Conservation (phyloP, 148 eudicot genomes). For the Rhododendron ferrugineum region DNA sequence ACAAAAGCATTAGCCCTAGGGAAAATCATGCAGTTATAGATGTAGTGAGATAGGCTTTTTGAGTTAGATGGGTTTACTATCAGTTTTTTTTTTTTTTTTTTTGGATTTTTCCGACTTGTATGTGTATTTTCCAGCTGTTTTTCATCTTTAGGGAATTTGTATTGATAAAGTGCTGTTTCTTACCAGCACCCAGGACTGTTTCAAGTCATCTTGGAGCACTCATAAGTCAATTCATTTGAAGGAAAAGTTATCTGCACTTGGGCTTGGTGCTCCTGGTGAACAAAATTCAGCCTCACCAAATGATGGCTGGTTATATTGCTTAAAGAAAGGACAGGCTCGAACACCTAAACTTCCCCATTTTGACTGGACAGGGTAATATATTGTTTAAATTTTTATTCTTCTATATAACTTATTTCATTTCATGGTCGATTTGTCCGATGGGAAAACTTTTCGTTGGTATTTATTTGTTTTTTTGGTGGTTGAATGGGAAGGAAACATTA, state of each 20-base stretch:
- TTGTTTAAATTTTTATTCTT: background rate
- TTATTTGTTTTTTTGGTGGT: background rate
- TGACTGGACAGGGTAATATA: constrained; percentile 94
- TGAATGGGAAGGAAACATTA: background rate
- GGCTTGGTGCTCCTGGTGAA: constrained; percentile 36
- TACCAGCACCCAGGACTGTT: constrained; percentile 91
- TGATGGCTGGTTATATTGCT: constrained; percentile 87
- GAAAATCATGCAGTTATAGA: background rate
- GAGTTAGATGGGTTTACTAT: background rate
- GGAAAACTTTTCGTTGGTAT: background rate
- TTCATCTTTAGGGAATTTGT: background rate
- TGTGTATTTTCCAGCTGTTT: background rate
- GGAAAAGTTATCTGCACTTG: constrained; percentile 41
- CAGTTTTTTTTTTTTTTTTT: no score
- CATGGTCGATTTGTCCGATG: background rate
- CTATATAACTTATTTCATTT: background rate
- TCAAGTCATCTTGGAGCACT: constrained; percentile 92
- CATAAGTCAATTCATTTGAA: constrained; percentile 82
- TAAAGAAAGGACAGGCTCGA: constrained; percentile 83
- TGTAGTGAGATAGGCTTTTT: background rate
- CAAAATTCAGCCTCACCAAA: constrained; percentile 22
- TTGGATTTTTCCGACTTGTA: background rate
- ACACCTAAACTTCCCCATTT: constrained; percentile 71
- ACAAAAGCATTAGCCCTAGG: background rate
- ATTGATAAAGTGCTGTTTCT: constrained; percentile 14